Conservation (phyloP, 164 flowering plant species). For the Nelumbo lutea region DNA sequence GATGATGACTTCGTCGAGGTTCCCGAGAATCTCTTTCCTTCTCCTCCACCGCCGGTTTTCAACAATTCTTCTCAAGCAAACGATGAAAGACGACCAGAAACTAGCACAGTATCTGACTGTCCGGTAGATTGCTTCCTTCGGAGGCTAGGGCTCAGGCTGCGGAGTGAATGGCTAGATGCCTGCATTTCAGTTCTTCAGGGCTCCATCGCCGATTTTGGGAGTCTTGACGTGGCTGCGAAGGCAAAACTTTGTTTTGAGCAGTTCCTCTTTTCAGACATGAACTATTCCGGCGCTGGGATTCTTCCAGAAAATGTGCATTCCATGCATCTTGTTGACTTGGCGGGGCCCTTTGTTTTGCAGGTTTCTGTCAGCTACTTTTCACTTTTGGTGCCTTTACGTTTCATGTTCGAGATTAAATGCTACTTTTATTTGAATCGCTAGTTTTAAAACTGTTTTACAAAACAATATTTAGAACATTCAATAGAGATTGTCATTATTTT, state of each 20-base stretch:
- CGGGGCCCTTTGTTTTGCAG: conserved; percentile 90
- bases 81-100: not conserved
- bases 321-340: conserved; percentile 69
- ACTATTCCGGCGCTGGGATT: conserved; percentile 56
- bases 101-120: conserved; percentile 11
- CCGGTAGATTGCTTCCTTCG: conserved; percentile 35
- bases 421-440: not conserved
- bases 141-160: conserved; percentile 47
- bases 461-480: no score
- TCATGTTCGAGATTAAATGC: not conserved
- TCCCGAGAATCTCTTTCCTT: conserved; percentile 36
- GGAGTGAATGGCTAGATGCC: conserved; percentile 63
- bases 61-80: conserved; percentile 6
- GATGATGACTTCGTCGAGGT: conserved; percentile 58
- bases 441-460: not conserved
- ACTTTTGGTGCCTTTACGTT: no score
- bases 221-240: conserved; percentile 39
- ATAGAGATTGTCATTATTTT: no score
- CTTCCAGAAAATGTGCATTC: conserved; percentile 59
- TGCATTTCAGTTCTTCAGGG: conserved; percentile 41
- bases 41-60: conserved; percentile 21
- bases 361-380: conserved; percentile 16
- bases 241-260: conserved; percentile 71
- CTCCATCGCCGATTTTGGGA: conserved; percentile 35
- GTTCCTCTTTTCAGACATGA: conserved; percentile 75